Evolutionary conservation across 1,284 basidiomycete species (phyloP).

Genomic region (Porodaedalea pini): DNA sequence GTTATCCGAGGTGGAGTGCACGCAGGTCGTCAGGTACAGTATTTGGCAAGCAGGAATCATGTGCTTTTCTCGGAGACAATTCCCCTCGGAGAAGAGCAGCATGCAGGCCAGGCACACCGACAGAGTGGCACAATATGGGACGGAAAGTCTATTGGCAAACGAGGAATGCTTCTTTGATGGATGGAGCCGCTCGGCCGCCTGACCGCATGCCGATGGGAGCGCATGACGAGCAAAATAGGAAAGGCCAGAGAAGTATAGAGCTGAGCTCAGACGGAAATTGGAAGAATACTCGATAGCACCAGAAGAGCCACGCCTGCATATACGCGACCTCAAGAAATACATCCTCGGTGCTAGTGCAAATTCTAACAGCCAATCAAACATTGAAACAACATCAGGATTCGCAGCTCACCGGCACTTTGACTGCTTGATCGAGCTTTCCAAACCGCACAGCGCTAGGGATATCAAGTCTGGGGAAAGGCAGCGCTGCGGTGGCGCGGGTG

Average conservation of each 20-base stretch:
- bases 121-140: neutral
- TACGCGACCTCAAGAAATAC: too few relatives aligned
- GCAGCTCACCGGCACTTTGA: too few relatives aligned
- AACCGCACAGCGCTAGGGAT: neutral
- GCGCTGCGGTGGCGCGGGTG: neutral
- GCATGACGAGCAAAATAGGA: neutral
- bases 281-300: neutral
- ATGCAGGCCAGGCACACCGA: slow-evolving; percentile 6
- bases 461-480: neutral
- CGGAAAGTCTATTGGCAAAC: slow-evolving; percentile 10
- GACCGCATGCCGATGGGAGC: slow-evolving; percentile 18
- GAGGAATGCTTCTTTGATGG: slow-evolving; percentile 14
- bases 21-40: neutral
- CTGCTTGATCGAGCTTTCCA: too few relatives aligned
- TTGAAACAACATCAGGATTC: neutral
- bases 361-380: too few relatives aligned
- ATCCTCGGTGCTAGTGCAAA: neutral
- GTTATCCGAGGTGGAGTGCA: slow-evolving; percentile 1
- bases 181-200: slow-evolving; percentile 11
- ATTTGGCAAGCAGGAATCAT: neutral
- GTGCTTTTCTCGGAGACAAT: neutral
- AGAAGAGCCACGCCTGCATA: neutral
- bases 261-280: neutral
- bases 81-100: slow-evolving; percentile 7
- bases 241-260: neutral